Evolutionary conservation across 257 asterid genomes (phyloP).

Genomic region (Linaria vulgaris): DNA sequence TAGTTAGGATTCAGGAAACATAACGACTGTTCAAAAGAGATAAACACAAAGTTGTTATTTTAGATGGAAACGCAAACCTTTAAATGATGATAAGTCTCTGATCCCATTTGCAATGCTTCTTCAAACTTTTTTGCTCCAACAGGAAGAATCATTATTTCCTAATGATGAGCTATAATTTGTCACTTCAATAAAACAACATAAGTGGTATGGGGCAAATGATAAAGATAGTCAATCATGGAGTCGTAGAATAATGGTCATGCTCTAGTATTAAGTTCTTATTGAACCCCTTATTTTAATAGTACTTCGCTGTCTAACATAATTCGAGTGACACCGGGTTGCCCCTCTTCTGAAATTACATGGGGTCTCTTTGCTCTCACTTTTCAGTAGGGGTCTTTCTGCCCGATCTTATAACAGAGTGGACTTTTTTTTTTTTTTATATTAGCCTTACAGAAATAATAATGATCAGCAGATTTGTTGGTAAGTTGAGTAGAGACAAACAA

Average conservation of each 20-base stretch:
- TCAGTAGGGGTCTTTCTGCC: no score
- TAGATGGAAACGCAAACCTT: constrained; percentile 53
- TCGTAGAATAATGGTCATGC: constrained; percentile 16
- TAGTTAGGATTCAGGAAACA: constrained; percentile 5
- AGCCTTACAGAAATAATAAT: background rate
- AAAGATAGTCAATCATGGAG: background rate
- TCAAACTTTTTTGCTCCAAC: constrained; percentile 81
- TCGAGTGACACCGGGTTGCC: constrained; percentile 11
- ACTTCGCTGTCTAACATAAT: constrained; percentile 10
- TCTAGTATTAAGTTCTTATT: background rate
- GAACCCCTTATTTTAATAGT: constrained; percentile 5
- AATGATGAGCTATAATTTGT: constrained; percentile 32
- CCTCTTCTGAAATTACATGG: background rate
- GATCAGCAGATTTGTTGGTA: background rate
- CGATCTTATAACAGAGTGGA: no score
- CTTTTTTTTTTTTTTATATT: no score
- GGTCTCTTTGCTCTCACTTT: no score
- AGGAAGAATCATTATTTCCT: constrained; percentile 94
- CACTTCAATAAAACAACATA: constrained; percentile 24
- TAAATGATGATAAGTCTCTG: constrained; percentile 94
- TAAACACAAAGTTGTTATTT: background rate
- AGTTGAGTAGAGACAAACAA: constrained; percentile 18
- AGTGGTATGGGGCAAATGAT: constrained; percentile 9
- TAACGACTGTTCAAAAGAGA: background rate
- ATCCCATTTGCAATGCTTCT: constrained; percentile 96